Conservation (phyloP, 768 basidiomycete species). For the Psilocybe tampanensis region DNA sequence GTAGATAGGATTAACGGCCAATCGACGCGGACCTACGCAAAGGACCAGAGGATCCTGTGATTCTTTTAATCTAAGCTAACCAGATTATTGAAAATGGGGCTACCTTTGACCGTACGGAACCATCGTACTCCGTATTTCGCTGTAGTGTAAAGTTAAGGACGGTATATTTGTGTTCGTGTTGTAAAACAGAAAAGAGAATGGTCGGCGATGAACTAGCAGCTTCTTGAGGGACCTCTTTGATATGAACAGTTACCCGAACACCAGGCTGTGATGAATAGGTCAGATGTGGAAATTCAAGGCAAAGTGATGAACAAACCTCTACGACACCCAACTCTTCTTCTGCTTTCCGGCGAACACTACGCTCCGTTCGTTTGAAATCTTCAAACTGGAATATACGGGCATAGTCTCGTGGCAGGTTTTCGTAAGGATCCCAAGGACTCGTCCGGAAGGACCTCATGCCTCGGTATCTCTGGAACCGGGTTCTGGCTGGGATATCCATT, state of each 20-base stretch:
- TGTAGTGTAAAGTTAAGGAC: conserved; percentile 92
- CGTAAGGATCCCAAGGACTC: conserved; percentile 97
- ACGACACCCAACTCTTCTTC: conserved; percentile 62
- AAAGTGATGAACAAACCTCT: conserved; percentile 50
- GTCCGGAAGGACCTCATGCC: conserved; percentile 93
- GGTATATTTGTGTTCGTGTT: conserved; percentile 96
- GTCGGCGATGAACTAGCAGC: conserved; percentile 54
- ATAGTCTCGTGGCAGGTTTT: conserved; percentile 93
- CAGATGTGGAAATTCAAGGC: not conserved
- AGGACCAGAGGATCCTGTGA: conserved; percentile 83
- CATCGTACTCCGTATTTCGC: conserved; percentile 92
- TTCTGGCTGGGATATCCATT: conserved; percentile 73
- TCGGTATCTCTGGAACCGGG: conserved; percentile 89
- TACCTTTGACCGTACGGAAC: conserved; percentile 90
- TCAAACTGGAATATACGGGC: conserved; percentile 97
- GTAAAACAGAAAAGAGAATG: conserved; percentile 78
- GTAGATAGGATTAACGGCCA: conserved; percentile 85
- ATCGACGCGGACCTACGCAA: conserved; percentile 85
- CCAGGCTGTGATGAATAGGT: conserved; percentile 59
- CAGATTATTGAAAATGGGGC: not conserved
- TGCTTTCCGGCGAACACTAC: conserved; percentile 64
- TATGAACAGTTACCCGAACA: conserved; percentile 71
- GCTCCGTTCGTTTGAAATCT: conserved; percentile 86
- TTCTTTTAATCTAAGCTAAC: not conserved
- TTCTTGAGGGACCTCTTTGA: conserved; percentile 75